Percentiles rank a stretch among this genome's conserved stretches.
These are phyloP conservation scores for Fistulina hepatica DNA, from an alignment of 1,284 basidiomycete species.

Conservation along the genomic window DNA sequence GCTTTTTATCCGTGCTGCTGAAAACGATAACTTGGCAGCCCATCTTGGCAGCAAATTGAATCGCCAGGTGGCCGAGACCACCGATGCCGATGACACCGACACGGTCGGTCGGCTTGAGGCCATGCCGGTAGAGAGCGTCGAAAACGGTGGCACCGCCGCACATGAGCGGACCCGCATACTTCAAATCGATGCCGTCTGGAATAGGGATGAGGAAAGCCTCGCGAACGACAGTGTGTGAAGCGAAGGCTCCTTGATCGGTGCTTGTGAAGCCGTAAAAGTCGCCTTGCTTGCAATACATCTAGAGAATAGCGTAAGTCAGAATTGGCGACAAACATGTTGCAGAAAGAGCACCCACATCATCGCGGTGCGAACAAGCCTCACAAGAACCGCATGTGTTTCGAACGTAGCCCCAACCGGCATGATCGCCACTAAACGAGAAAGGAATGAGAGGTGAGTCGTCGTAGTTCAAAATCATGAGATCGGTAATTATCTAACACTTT, in stretches of 20 bases:
- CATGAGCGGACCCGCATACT: slow-evolving; percentile 27
- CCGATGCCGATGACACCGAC: slow-evolving; percentile 28
- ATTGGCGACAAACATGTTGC: slow-evolving; percentile 1
- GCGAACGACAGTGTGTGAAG: slow-evolving; percentile 24
- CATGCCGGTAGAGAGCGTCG: slow-evolving; percentile 15
- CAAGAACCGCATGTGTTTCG: slow-evolving; percentile 11
- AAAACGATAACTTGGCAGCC: slow-evolving; percentile 49
- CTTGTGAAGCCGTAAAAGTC: slow-evolving; percentile 20
- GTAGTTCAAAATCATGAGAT: not conserved
- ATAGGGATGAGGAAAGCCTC: slow-evolving; percentile 24
- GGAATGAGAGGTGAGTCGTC: not conserved
- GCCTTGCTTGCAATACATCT: slow-evolving; percentile 20
- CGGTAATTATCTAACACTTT: too few species aligned
- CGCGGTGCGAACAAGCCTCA: slow-evolving; percentile 8
- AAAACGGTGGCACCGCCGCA: slow-evolving; percentile 29
- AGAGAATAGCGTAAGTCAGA: slow-evolving; percentile 3
- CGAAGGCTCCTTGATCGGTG: slow-evolving; percentile 25
- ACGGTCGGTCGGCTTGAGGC: slow-evolving; percentile 23
- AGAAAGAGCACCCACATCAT: slow-evolving; percentile 2
- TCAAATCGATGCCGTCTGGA: slow-evolving; percentile 22
- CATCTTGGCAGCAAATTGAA: slow-evolving; percentile 30
- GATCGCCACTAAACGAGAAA: slow-evolving; percentile 11
- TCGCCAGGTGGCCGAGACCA: slow-evolving; percentile 28
- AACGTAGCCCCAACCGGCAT: slow-evolving; percentile 10
- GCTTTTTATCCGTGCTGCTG: slow-evolving; percentile 44